Evolutionary conservation across 495 filamentous ascomycete species (phyloP).

Genomic region (Penicillium dipodomyicola): DNA sequence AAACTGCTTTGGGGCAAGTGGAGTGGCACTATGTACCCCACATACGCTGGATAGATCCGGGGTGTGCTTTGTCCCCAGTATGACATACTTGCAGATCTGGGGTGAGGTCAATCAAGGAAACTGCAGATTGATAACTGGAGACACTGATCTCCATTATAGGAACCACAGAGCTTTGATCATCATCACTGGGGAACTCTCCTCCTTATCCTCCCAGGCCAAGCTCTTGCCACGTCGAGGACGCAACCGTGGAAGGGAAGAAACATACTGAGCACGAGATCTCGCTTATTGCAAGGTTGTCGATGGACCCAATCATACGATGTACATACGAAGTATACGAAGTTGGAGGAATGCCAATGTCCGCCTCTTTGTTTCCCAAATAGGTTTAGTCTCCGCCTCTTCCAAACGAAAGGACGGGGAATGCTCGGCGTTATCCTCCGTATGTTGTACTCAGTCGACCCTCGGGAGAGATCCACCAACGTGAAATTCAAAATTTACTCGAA

Average conservation of each 20-base stretch:
- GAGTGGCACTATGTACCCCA: too few relatives aligned
- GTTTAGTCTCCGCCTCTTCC: background rate
- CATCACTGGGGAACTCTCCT: background rate
- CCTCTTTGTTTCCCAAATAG: background rate
- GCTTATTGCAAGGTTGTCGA: background rate
- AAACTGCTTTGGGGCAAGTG: background rate
- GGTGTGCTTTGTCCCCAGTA: background rate
- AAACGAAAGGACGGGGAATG: background rate
- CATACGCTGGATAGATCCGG: background rate
- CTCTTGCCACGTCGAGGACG: background rate
- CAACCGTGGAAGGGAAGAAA: background rate
- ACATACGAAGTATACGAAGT: too few relatives aligned
- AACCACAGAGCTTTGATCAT: background rate
- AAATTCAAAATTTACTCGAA: too few relatives aligned
- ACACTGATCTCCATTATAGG: background rate
- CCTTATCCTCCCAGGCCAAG: background rate
- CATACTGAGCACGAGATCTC: background rate
- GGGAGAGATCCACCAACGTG: too few relatives aligned
- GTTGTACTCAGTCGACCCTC: too few relatives aligned
- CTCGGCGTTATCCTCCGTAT: background rate
- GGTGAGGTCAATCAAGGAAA: background rate
- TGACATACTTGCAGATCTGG: background rate
- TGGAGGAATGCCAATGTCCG: background rate
- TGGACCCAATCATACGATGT: too few relatives aligned
- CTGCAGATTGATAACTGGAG: background rate